phyloP scores from a whole-genome alignment of 1,139 yeast species.

The Yamadazyma dendronema region DNA sequence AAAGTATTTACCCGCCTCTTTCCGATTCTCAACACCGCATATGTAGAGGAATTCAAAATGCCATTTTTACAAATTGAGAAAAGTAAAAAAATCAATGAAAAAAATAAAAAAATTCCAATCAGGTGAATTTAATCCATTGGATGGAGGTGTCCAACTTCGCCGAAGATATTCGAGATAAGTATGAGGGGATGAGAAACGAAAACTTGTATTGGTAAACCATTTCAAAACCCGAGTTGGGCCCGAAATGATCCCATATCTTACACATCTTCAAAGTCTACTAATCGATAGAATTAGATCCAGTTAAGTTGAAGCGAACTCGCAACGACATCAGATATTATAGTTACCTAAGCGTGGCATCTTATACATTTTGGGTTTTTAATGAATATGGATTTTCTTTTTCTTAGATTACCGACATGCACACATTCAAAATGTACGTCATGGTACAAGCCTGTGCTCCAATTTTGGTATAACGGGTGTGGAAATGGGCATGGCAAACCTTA shows the following conservation, averaged over 20 bases:
- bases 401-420: neutral
- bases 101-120: neutral
- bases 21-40: neutral
- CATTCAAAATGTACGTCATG: neutral
- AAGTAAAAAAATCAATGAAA: too few species aligned
- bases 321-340: neutral
- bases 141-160: too few species aligned
- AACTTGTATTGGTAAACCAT: too few species aligned
- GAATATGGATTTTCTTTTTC: neutral
- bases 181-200: too few species aligned
- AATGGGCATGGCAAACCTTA: too few species aligned
- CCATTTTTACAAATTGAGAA: neutral
- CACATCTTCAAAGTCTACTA: too few species aligned
- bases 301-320: neutral
- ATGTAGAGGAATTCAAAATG: neutral
- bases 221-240: too few species aligned
- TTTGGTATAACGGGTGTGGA: neutral
- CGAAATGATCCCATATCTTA: too few species aligned
- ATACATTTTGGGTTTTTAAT: too few species aligned
- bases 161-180: too few species aligned
- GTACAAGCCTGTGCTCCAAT: too few species aligned
- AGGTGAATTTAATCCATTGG: neutral
- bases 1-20: neutral
- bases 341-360: neutral
- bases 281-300: too few species aligned